Evolutionary conservation across 192 early-diverging fungal genomes (phyloP), one percentile per base, ranked within the genome.

Genomic region (Umbelopsis ramanniana): DNA sequence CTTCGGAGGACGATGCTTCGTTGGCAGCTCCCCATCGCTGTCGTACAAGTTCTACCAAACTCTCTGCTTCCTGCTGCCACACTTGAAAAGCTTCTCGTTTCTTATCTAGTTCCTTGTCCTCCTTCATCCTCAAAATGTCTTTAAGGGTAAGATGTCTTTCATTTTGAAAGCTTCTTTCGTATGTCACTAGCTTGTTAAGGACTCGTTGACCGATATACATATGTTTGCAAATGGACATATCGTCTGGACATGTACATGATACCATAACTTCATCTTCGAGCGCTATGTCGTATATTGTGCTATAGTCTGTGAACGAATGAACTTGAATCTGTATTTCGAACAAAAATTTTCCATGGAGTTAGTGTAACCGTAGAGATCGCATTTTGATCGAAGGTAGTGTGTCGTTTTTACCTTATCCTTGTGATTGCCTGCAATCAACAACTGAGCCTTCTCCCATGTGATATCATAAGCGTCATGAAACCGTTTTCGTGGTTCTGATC

Each of bases 381-480:
- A 63, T 35, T 37, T 17, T 57, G 22, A 8, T 29, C 54, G 4
- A 57, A 1, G 7, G 5, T n/a, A n/a, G n/a, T n/a, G n/a, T n/a
- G 1, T 57, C 7, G 3, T 23, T 29, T 14, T 22, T 37, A 63
- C 57, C 57, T 37, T 63, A 63, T 63, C 57, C 29, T 38, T 37
- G 57, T 63, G 57, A 63, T 63, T 63, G 57, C 57, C 57, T 38
- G 57, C 57, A 63, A 63, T 63, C 57, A 63, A 63, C 57, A 63
- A 37, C 17, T 37, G 33, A 4, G 57, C 57, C 33, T 35, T 63
- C 57, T 63, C 57, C 57, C 57, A 63, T 15, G 57, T 14, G 1
- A 63, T 35, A 37, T 63, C 33, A 26, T 63, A 37, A 19, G 57
- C 57, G 15, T 63, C 57, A 2, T 63, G 15, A 35, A 35, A 63